Conservation (phyloP, 78 protist species). For the Dictyostelium firmibasis region DNA sequence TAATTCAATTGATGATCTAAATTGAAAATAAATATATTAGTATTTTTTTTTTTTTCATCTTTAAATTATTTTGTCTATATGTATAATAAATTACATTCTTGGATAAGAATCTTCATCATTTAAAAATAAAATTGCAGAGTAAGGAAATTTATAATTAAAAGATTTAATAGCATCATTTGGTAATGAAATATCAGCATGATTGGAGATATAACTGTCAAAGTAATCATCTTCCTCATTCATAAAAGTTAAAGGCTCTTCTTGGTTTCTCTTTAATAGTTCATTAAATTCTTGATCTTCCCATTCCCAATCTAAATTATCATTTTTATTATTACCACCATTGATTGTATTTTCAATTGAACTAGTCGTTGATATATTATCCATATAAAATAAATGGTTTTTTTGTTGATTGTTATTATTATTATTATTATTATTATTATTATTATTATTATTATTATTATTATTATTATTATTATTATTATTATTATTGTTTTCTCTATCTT, state of each 20-base stretch:
- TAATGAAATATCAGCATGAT: neutral
- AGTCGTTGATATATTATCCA: neutral
- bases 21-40: neutral
- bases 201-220: neutral
- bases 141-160: slow-evolving; percentile 38
- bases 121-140: slow-evolving; percentile 41
- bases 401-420: slow-evolving; percentile 13
- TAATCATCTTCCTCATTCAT: slow-evolving; percentile 18
- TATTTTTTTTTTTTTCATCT: neutral
- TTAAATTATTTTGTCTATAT: too few relatives aligned
- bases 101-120: slow-evolving; percentile 68
- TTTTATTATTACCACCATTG: neutral
- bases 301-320: slow-evolving; percentile 53
- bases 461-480: too few relatives aligned
- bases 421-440: neutral
- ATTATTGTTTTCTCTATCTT: neutral
- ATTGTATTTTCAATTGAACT: slow-evolving; percentile 21
- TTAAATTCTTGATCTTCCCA: slow-evolving; percentile 72
- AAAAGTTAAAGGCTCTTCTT: slow-evolving; percentile 11
- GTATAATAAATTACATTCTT: slow-evolving; percentile 47
- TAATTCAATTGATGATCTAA: slow-evolving; percentile 59
- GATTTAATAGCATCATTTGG: neutral
- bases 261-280: slow-evolving; percentile 18
- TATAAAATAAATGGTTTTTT: slow-evolving; percentile 10
- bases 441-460: neutral